Evolutionary conservation across 2,329 filamentous ascomycete genomes (phyloP).

Genomic region (Coniochaeta sp.): DNA sequence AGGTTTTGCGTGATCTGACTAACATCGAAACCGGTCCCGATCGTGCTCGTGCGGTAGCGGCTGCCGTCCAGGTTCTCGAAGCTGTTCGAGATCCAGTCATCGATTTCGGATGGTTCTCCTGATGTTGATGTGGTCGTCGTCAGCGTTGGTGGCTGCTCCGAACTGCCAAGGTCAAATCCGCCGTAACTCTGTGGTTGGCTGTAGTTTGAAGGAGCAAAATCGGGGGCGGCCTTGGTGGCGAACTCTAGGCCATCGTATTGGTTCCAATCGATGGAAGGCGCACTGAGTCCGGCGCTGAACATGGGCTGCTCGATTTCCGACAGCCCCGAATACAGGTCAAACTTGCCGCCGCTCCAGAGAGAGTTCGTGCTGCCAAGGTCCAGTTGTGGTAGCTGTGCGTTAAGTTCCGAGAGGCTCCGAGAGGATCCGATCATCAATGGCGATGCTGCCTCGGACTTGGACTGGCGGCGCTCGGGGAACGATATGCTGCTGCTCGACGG

Average conservation of each 20-base stretch:
- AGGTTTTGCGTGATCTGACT: constrained; percentile 38
- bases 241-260: constrained; percentile 45
- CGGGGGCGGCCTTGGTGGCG: constrained; percentile 33
- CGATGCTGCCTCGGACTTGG: constrained; percentile 56
- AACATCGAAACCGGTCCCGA: constrained; percentile 38
- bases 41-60: constrained; percentile 35
- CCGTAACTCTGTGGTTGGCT: constrained; percentile 48
- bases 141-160: constrained; percentile 47
- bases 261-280: constrained; percentile 48
- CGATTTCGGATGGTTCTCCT: constrained; percentile 60
- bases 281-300: constrained; percentile 55
- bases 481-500: constrained; percentile 28
- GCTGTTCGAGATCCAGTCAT: constrained; percentile 43
- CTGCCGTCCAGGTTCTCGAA: constrained; percentile 34
- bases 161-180: constrained; percentile 46
- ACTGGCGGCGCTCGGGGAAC: constrained; percentile 39
- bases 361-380: constrained; percentile 52
- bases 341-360: constrained; percentile 30
- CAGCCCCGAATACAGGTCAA: constrained; percentile 12
- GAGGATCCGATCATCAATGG: constrained; percentile 42
- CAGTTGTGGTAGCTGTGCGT: constrained; percentile 49
- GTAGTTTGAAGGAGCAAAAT: constrained; percentile 47
- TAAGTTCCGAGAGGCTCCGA: constrained; percentile 40
- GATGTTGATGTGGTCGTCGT: constrained; percentile 58
- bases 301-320: constrained; percentile 49